These are phyloP conservation scores for Penicillium roqueforti DNA, from an alignment of 495 filamentous ascomycete species.

Conservation along the genomic window DNA sequence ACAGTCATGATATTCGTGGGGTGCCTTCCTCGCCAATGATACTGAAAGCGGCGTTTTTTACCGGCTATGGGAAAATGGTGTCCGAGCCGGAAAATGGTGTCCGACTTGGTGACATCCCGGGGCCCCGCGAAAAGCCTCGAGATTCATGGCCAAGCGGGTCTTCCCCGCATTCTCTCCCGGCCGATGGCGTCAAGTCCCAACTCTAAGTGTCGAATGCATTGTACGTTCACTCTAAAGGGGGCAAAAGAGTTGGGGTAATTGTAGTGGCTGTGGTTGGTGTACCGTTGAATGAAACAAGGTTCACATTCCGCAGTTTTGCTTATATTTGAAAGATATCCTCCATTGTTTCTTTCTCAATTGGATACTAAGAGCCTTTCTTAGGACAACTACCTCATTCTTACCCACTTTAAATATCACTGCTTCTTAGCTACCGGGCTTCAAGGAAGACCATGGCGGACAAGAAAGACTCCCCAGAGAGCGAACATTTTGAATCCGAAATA, in stretches of 20 bases:
- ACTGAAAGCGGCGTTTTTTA: not conserved
- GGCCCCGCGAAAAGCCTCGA: not conserved
- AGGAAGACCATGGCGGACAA: not conserved
- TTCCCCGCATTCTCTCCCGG: not conserved
- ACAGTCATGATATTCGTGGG: no score
- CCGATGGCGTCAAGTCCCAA: not conserved
- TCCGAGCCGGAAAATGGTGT: slow-evolving; percentile 4
- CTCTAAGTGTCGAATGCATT: not conserved
- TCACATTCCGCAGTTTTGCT: not conserved
- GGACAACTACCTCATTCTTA: not conserved
- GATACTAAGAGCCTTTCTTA: not conserved
- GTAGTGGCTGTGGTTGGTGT: not conserved
- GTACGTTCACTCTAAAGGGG: not conserved
- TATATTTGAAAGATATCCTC: not conserved
- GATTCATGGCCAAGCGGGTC: no score
- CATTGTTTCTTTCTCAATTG: not conserved
- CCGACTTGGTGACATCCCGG: not conserved
- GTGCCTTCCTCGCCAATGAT: not conserved
- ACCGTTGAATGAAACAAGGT: not conserved
- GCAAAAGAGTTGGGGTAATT: not conserved
- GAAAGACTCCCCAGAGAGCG: not conserved
- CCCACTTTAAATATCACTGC: not conserved
- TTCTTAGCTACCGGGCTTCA: no score
- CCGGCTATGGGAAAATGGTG: not conserved
- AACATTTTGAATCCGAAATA: slow-evolving; percentile 1